Evolutionary conservation across 352 stramenopile genomes (phyloP).

Genomic region (Phytophthora uliginosa): DNA sequence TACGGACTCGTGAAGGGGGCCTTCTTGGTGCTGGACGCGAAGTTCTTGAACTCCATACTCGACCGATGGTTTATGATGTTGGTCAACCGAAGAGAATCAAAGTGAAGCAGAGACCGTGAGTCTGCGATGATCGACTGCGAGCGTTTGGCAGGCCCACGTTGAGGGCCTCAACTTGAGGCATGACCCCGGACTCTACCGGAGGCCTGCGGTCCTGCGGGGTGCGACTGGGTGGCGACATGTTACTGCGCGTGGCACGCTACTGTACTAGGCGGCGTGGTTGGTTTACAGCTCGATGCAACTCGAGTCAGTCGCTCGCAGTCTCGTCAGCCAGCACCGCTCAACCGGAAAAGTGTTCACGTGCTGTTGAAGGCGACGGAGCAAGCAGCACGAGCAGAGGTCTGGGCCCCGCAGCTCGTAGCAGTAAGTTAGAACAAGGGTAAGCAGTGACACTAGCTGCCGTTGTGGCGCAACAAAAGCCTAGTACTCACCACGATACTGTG

Average conservation of each 20-base stretch:
- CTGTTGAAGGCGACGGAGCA: background rate
- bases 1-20: constrained; percentile 35
- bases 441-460: too few relatives aligned
- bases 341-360: background rate
- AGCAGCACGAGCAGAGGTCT: background rate
- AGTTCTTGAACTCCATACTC: constrained; percentile 36
- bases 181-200: constrained; percentile 14
- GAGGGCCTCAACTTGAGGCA: too few relatives aligned
- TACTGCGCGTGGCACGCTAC: constrained; percentile 1
- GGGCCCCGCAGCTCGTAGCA: background rate
- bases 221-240: constrained; percentile 1
- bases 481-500: too few relatives aligned
- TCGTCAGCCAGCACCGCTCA: background rate
- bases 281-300: background rate
- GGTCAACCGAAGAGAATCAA: constrained; percentile 16
- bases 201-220: background rate
- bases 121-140: constrained; percentile 8
- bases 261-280: too few relatives aligned
- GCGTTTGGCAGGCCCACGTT: too few relatives aligned
- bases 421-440: too few relatives aligned
- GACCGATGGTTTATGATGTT: background rate
- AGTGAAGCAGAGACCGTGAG: constrained; percentile 12
- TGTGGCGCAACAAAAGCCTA: too few relatives aligned
- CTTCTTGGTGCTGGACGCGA: constrained; percentile 32
- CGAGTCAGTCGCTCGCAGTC: background rate